Evolutionary conservation across 2,329 filamentous ascomycete species (phyloP), one percentile per base, ranked within the genome.

Genomic region (Sporothrix globosa): DNA sequence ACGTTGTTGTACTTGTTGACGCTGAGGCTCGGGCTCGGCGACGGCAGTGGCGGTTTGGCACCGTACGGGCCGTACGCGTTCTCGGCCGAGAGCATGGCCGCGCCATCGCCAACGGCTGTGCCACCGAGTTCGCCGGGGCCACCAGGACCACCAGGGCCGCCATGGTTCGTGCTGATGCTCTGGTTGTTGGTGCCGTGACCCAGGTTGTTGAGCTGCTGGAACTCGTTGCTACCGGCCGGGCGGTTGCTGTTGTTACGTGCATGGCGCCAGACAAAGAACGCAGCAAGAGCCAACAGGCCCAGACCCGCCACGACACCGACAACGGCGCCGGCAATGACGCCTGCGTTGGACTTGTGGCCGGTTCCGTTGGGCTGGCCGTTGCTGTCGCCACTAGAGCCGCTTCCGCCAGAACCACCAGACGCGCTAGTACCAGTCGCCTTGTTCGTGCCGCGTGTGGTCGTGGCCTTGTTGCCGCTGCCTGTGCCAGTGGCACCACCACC

Each of bases 211-310:
- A 72, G 70, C 72, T 67, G 73, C 69, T 70, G 67, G 72, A 73
- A 69, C 48, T 58, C 53, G 54, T 53, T 46, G 66, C 30, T 27
- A 21, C 58, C 30, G 7, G 21, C 19, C 24, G 44, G 9, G 46
- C 30, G 68, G 46, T 44, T 72, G 72, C 34, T 60, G 58, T 76
- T 78, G 41, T 77, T 79, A 50, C 75, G 78, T 3, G 72, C 70
- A 14, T 73, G 73, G 30, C 74, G 74, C 69, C 75, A 72, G 30
- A 80, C 74, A 54, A 82, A 77, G 74, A 83, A 79, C 69, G 83
- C 77, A 30, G 80, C 77, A 0, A 77, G 72, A 0, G 77, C 78
- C 3, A 80, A 71, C 14, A 79, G 52, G 10, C 72, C 75, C 1
- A 82, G 73, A 4, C 77, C 79, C 1, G 70, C 76, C 10, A 81